These are phyloP conservation scores for Rhynchosporium secalis DNA, from an alignment of 2,329 filamentous ascomycete genomes.

Conservation along the genomic window DNA sequence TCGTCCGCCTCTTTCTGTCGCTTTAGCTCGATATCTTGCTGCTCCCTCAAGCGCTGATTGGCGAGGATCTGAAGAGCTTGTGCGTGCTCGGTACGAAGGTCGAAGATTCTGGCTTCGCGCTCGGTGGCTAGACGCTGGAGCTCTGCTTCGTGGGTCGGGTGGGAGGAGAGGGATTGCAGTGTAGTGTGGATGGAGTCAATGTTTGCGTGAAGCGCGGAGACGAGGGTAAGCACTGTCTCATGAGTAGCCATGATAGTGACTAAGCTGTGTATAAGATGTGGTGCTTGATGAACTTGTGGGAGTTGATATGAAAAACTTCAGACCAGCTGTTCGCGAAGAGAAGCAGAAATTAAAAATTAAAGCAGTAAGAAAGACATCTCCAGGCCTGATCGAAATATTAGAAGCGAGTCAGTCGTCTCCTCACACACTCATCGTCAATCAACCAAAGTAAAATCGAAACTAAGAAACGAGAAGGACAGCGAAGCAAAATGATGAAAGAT, in stretches of 20 bases:
- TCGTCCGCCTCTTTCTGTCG: slow-evolving; percentile 27
- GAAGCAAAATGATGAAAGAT: background rate
- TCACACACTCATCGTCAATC: background rate
- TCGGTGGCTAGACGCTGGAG: slow-evolving; percentile 31
- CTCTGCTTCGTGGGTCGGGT: slow-evolving; percentile 31
- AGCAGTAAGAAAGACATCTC: background rate
- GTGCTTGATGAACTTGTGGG: background rate
- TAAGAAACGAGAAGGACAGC: background rate
- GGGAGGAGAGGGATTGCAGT: slow-evolving; percentile 30
- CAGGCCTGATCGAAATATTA: background rate
- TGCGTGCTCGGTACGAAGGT: slow-evolving; percentile 28
- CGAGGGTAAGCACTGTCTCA: slow-evolving; percentile 29
- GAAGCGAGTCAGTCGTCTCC: slow-evolving; percentile 1
- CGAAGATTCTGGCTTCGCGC: slow-evolving; percentile 29
- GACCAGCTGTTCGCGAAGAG: background rate
- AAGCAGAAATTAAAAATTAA: background rate
- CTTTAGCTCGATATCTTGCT: slow-evolving; percentile 24
- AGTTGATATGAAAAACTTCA: background rate
- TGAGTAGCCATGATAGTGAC: background rate
- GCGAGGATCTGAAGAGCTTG: slow-evolving; percentile 26
- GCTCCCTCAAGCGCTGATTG: slow-evolving; percentile 27
- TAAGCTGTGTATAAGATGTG: background rate
- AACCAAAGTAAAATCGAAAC: background rate
- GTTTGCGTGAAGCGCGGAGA: slow-evolving; percentile 34
- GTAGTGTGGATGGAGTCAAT: slow-evolving; percentile 35